Evolutionary conservation across 768 basidiomycete genomes (phyloP).

Genomic region (Boletus insuetus): DNA sequence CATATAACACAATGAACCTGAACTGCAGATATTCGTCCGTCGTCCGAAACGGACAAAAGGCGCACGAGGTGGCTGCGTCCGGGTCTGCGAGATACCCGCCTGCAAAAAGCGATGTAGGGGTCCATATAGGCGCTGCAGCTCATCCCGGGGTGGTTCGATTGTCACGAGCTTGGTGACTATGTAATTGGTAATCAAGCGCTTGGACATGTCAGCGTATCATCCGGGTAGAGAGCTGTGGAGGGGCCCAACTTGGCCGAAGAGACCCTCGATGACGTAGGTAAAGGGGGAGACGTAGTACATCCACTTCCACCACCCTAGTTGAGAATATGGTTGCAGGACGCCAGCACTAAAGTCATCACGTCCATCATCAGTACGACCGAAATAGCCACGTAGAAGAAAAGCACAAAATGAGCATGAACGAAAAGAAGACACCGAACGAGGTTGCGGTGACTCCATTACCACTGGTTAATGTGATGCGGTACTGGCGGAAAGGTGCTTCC

Average conservation of each 20-base stretch:
- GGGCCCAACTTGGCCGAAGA: constrained; percentile 27
- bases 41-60: constrained; percentile 51
- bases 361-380: neutral
- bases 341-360: constrained; percentile 36
- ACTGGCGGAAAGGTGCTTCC: too few species aligned
- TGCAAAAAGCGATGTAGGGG: constrained; percentile 42
- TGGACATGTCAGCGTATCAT: neutral
- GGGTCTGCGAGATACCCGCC: constrained; percentile 66
- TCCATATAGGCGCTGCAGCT: constrained; percentile 53
- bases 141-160: constrained; percentile 49
- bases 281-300: constrained; percentile 47
- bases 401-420: constrained; percentile 43
- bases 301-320: constrained; percentile 34
- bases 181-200: constrained; percentile 43
- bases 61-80: constrained; percentile 49
- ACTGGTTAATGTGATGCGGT: too few species aligned
- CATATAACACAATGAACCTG: constrained; percentile 5
- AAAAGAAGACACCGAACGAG: constrained; percentile 37
- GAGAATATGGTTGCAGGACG: constrained; percentile 44
- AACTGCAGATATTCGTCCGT: constrained; percentile 37
- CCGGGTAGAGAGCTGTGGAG: too few species aligned
- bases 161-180: constrained; percentile 51
- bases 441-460: constrained; percentile 38
- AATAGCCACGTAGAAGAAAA: neutral
- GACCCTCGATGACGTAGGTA: constrained; percentile 50